These are phyloP conservation scores for Ulvella scutata DNA, from an alignment of 139 green algal species.

Conservation along the genomic window DNA sequence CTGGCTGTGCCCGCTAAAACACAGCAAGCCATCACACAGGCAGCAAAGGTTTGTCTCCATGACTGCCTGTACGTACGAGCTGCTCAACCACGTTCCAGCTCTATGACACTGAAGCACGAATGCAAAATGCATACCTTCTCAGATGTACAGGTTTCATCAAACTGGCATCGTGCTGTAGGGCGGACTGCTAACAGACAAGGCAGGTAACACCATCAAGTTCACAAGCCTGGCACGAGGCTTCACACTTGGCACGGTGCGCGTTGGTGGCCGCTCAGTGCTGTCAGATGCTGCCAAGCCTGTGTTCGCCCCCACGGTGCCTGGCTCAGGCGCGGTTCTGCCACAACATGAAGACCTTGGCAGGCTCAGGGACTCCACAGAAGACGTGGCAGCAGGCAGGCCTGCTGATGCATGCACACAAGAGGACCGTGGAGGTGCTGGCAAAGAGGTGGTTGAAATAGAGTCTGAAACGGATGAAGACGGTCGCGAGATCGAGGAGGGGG, in stretches of 20 bases:
- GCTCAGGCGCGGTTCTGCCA: background rate
- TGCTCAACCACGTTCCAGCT: background rate
- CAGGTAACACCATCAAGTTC: background rate
- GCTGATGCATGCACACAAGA: background rate
- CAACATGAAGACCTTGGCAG: background rate
- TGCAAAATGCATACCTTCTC: background rate
- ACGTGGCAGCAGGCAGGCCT: background rate
- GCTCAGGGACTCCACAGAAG: background rate
- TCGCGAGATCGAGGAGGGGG: background rate
- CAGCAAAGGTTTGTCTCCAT: background rate
- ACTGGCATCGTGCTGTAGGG: background rate
- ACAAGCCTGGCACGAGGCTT: background rate
- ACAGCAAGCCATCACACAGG: too few species aligned
- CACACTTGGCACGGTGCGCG: background rate
- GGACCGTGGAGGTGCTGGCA: background rate
- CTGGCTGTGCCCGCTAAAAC: too few species aligned
- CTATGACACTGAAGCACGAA: background rate
- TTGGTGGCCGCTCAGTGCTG: background rate
- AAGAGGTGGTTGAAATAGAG: background rate
- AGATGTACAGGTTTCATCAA: background rate
- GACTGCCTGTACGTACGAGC: background rate
- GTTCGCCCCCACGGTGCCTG: background rate
- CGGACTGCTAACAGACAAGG: background rate
- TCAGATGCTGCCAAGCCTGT: background rate
- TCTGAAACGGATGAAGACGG: background rate